Evolutionary conservation across 352 stramenopile genomes (phyloP), one percentile per base, ranked within the genome.

Genomic region (Blastocystis sp.): DNA sequence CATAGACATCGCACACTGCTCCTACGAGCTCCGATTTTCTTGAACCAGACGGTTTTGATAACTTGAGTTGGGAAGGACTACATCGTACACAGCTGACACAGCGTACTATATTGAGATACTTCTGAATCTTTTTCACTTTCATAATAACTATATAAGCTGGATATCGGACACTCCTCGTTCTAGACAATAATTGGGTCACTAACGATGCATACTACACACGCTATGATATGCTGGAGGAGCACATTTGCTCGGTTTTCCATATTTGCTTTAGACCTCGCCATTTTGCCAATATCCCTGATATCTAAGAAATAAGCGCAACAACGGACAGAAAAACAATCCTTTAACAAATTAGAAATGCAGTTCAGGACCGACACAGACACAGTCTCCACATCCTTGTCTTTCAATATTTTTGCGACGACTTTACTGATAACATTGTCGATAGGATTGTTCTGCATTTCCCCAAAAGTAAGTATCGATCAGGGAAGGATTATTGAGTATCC

Each of bases 401-500:
- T 80, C 26, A 80, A 41, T 20, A 80, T 15, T 26, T 80, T 23
- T n/a, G 11, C 70, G 13, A 80, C 50, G 23, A 80, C 55, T 37
- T 80, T 80, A 53, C 39, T 41, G 34, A 80, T 6, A 9, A 80
- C 34, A 62, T 80, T 47, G 64, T 80, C 70, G 18, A 80, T 53
- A 15, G 70, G 70, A 45, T 64, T 80, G 7, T 20, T 80, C 45
- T 80, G 70, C 70, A 80, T 80, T 15, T 37, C 9, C 3, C 29
- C 29, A 34, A 34, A 34, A 34, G 29, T 34, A 34, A 34, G 29
- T 34, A 1, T 34, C 29, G 29, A 34, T 34, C 29, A 34, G 29
- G 29, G 29, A 34, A 34, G 29, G 29, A 34, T 34, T 34, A 34
- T 34, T 34, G 29, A 34, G 29, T 34, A 34, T 34, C 29, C 29